Evolutionary conservation across 1,139 yeast species (phyloP).

Genomic region (Schizosaccharomyces versatilis): DNA sequence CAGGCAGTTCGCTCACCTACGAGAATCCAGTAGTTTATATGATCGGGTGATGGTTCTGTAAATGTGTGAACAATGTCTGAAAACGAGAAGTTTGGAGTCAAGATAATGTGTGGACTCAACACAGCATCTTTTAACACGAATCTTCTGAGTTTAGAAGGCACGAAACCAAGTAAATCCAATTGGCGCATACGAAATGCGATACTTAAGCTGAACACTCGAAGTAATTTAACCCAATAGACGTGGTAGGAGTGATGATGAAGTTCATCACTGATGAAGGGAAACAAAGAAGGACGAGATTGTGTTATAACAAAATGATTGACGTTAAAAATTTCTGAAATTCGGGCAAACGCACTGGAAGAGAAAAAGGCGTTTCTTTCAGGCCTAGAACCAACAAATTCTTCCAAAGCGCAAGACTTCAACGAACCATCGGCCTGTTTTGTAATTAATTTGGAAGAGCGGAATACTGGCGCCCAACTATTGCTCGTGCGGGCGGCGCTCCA

Average conservation of each 20-base stretch:
- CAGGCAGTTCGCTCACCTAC: conserved; percentile 88
- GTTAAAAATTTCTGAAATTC: conserved; percentile 85
- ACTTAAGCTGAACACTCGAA: conserved; percentile 35
- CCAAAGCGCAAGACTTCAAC: conserved; percentile 28
- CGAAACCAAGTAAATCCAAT: conserved; percentile 53
- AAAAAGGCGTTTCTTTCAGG: conserved; percentile 95
- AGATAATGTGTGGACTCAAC: conserved; percentile 65
- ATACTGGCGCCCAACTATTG: conserved; percentile 79
- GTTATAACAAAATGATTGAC: conserved; percentile 93
- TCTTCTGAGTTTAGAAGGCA: conserved; percentile 50
- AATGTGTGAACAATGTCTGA: conserved; percentile 50
- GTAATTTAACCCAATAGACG: conserved; percentile 23
- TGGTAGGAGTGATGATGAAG: conserved; percentile 26
- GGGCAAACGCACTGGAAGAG: conserved; percentile 76
- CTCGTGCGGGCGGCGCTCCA: conserved; percentile 96
- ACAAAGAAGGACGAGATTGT: conserved; percentile 72
- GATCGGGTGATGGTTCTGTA: conserved; percentile 47
- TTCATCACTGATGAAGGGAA: conserved; percentile 69
- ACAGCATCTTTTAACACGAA: conserved; percentile 71
- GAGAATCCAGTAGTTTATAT: conserved; percentile 69
- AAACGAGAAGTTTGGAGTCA: conserved; percentile 64
- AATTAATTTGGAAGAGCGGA: conserved; percentile 63
- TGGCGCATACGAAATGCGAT: conserved; percentile 66
- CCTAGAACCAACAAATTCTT: conserved; percentile 2
- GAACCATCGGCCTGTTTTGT: conserved; percentile 53